phyloP scores from a whole-genome alignment of 257 asterid species.

The Hygrophila difformis region DNA sequence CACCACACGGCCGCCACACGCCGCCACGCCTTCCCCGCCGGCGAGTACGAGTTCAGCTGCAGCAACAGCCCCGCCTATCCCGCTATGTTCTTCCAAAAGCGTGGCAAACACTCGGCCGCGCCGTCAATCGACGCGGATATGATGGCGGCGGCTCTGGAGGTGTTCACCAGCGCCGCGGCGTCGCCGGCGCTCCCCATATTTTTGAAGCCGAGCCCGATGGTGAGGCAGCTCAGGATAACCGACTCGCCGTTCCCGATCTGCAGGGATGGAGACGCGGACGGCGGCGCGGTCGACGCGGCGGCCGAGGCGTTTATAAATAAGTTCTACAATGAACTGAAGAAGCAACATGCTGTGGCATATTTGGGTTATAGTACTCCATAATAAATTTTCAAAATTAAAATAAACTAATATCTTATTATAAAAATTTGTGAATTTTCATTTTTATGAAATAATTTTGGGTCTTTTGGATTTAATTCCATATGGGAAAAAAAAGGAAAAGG shows the following conservation, averaged over 20 bases:
- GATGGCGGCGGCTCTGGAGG: constrained; percentile 33
- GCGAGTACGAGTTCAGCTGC: constrained; percentile 82
- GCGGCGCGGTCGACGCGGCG: constrained; percentile 49
- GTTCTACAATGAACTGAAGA: constrained; percentile 51
- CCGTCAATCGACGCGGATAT: constrained; percentile 24
- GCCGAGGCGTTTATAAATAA: constrained; percentile 52
- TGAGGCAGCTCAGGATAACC: constrained; percentile 64
- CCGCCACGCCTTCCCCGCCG: constrained; percentile 8
- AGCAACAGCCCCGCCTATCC: constrained; percentile 52
- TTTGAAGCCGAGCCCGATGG: constrained; percentile 63
- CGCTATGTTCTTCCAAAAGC: constrained; percentile 18
- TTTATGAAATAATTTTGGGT: no score
- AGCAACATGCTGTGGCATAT: constrained; percentile 15
- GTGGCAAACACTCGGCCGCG: constrained; percentile 15
- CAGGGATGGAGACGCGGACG: constrained; percentile 24
- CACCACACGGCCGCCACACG: constrained; percentile 25
- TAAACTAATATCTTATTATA: no score
- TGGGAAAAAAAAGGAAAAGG: no score
- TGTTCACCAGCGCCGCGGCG: constrained; percentile 34
- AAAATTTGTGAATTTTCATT: no score
- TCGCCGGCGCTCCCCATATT: constrained; percentile 73
- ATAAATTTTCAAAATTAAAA: no score
- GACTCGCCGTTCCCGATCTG: constrained; percentile 59
- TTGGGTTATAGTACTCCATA: no score
- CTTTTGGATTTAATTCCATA: no score